phyloP scores from a whole-genome alignment of 495 filamentous ascomycete genomes.

The Hypoxylon intermedium region DNA sequence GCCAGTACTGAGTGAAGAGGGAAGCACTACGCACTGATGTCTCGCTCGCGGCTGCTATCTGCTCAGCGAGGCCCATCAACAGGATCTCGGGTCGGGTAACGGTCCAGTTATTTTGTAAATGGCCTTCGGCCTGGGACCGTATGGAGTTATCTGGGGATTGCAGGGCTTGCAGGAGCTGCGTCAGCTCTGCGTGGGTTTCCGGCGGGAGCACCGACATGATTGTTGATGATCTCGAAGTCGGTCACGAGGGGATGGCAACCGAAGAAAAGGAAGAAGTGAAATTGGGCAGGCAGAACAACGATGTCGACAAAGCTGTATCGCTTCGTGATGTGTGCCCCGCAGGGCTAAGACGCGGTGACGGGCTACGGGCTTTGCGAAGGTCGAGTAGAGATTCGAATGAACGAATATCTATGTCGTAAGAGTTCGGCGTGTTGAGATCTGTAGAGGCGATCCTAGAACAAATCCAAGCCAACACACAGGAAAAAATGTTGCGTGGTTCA shows the following conservation, averaged over 20 bases:
- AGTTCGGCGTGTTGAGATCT: not conserved
- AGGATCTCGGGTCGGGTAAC: conserved; percentile 79
- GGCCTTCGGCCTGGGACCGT: conserved; percentile 85
- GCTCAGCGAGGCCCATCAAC: conserved; percentile 92
- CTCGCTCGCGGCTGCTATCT: conserved; percentile 76
- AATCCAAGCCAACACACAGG: conserved; percentile 5
- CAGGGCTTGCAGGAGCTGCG: conserved; percentile 82
- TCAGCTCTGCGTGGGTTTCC: conserved; percentile 81
- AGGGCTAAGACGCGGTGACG: conserved; percentile 37
- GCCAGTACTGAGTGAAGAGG: too few species aligned
- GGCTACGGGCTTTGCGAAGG: conserved; percentile 4
- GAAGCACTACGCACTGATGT: conserved; percentile 62
- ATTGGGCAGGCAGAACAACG: conserved; percentile 8
- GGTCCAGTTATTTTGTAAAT: conserved; percentile 89
- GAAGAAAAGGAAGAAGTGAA: not conserved
- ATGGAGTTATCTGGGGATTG: conserved; percentile 88
- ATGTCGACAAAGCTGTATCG: conserved; percentile 17
- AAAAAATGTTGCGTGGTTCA: not conserved
- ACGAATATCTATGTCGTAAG: not conserved
- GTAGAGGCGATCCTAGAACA: conserved; percentile 10
- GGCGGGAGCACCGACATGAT: conserved; percentile 85
- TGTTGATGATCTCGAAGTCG: not conserved
- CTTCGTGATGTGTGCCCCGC: conserved; percentile 34
- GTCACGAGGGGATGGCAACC: not conserved
- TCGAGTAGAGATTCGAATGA: conserved; percentile 2